Evolutionary conservation across 2,329 filamentous ascomycete genomes (phyloP), one percentile per base, ranked within the genome.

Genomic region (Trematosphaeria pertusa): DNA sequence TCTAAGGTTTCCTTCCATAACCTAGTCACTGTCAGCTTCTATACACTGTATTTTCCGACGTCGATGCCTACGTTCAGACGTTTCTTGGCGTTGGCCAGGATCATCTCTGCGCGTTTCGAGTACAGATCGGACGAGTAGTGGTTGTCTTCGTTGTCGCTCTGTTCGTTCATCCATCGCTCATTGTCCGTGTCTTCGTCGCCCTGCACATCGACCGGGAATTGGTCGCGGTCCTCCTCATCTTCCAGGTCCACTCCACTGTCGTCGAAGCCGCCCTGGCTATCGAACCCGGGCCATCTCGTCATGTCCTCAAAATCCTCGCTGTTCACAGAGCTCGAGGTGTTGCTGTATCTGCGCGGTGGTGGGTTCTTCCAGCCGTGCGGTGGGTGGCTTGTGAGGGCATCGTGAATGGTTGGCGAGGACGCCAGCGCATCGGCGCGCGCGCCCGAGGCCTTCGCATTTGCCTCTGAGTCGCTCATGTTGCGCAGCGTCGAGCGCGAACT

Each of bases 1-100:
- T 46, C 82, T 87, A 15, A 97, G 78, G 60, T 97, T 97, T 28
- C 88, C 91, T 73, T 97, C 93, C 91, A 97, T 96, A 22, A 89
- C 88, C 91, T 95, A 69, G 17, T 43, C 35, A 48, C 37, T 21
- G 59, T 71, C 52, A 71, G 67, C 46, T 19, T 46, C 39, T 26
- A 43, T 30, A 38, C 35, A 46, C 40, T 14, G 28, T 21, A 14
- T 37, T 17, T 38, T 37, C 28, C 17, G 19, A 12, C 22, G 39
- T 38, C 37, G 9, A 33, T 38, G 47, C 89, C 70, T 79, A 95
- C 91, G 66, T 89, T 94, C 51, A 97, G 78, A 59, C 91, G 82
- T 69, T 86, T 87, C 75, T 97, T 97, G 22, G 93, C 93, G 73
- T 96, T 96, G 45, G 91, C 90, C 44, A 97, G 79, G 65, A 97